Conservation (phyloP, 441 rosid species). For the Iberis amara region DNA sequence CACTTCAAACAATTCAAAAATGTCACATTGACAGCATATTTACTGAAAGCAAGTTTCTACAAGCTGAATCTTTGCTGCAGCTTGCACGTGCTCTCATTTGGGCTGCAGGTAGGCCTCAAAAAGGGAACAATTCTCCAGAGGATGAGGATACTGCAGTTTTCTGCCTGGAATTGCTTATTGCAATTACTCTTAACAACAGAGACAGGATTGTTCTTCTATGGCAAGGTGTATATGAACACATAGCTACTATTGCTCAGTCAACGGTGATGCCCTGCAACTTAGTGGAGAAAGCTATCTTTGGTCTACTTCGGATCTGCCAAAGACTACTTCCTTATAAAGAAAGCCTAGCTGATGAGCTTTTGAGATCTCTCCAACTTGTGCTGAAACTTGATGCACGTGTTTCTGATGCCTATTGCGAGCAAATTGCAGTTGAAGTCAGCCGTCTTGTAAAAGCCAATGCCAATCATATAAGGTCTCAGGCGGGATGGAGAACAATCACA, state of each 20-base stretch:
- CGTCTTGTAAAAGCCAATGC: constrained; percentile 96
- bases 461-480: constrained; percentile 76
- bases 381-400: constrained; percentile 93
- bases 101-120: constrained; percentile 82
- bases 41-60: constrained; percentile 89
- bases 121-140: constrained; percentile 71
- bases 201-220: constrained; percentile 86
- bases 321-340: constrained; percentile 93
- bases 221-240: constrained; percentile 95
- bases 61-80: constrained; percentile 78
- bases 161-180: constrained; percentile 87
- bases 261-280: constrained; percentile 80
- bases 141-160: constrained; percentile 95
- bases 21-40: constrained; percentile 94
- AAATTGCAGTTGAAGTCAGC: constrained; percentile 80
- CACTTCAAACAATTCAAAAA: constrained; percentile 76
- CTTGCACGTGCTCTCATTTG: constrained; percentile 78
- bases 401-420: constrained; percentile 95
- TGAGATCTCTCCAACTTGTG: constrained; percentile 86
- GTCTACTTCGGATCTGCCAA: constrained; percentile 86
- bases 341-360: constrained; percentile 85
- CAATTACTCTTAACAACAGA: constrained; percentile 86
- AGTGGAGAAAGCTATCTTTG: constrained; percentile 93
- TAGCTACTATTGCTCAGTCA: constrained; percentile 86
- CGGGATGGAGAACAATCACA: constrained; percentile 89